These are phyloP conservation scores for Cryptosporidium baileyi DNA, from an alignment of 169 alveolate species.

Conservation along the genomic window DNA sequence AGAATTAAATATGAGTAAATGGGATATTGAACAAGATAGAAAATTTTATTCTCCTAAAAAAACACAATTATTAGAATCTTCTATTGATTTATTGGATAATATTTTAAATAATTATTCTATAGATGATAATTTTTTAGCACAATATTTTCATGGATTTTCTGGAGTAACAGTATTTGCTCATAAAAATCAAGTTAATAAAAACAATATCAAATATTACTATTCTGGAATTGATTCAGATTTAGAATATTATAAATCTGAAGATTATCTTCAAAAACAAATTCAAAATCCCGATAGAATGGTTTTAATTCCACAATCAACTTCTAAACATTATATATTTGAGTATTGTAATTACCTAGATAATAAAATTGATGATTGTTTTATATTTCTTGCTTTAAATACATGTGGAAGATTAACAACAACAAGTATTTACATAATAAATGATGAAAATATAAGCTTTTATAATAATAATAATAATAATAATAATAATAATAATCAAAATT, in stretches of 20 bases:
- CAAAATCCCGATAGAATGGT: not conserved
- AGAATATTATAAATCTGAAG: not conserved
- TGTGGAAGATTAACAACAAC: slow-evolving; percentile 45
- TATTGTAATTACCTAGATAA: not conserved
- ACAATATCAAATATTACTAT: no score
- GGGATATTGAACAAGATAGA: slow-evolving; percentile 58
- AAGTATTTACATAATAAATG: not conserved
- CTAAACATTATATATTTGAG: not conserved
- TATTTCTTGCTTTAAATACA: slow-evolving; percentile 15
- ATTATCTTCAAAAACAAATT: not conserved
- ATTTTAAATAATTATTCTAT: slow-evolving; percentile 36
- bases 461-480: not conserved
- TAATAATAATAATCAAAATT: no score
- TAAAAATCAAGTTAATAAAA: no score
- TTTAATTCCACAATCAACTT: slow-evolving; percentile 20
- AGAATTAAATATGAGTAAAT: slow-evolving; percentile 10
- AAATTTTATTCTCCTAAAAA: slow-evolving; percentile 10
- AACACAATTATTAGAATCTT: slow-evolving; percentile 38
- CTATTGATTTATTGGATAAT: slow-evolving; percentile 22
- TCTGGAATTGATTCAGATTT: not conserved
- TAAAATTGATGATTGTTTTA: not conserved
- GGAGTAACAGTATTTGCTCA: slow-evolving; percentile 18
- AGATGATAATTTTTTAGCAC: slow-evolving; percentile 47
- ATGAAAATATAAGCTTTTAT: not conserved
- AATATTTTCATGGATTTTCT: slow-evolving; percentile 33